Conservation (phyloP, 352 stramenopile species). For the Globisporangium iwayamae region DNA sequence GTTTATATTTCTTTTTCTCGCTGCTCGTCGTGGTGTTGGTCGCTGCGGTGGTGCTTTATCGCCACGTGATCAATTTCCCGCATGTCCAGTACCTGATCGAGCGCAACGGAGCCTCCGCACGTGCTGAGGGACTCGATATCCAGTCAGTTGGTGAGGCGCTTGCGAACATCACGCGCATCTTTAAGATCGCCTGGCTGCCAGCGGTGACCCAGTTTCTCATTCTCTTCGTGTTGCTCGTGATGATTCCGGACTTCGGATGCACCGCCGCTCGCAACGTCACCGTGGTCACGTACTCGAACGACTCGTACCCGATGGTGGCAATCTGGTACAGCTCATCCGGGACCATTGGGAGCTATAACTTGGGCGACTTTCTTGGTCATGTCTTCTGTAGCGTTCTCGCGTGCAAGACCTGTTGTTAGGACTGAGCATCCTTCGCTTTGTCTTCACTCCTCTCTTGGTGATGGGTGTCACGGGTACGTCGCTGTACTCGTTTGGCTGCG, state of each 20-base stretch:
- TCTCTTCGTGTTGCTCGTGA: slow-evolving; percentile 56
- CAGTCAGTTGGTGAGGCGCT: slow-evolving; percentile 30
- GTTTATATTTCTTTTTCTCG: slow-evolving; percentile 66
- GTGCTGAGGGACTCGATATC: slow-evolving; percentile 26
- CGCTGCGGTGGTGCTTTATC: slow-evolving; percentile 42
- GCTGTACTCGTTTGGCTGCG: slow-evolving; percentile 46
- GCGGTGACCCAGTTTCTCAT: slow-evolving; percentile 46
- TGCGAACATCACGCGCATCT: slow-evolving; percentile 41
- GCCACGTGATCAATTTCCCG: slow-evolving; percentile 26
- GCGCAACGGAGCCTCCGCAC: slow-evolving; percentile 33
- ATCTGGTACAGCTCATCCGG: slow-evolving; percentile 53
- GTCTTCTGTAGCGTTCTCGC: slow-evolving; percentile 40
- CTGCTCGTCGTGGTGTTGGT: slow-evolving; percentile 51
- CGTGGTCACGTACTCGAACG: slow-evolving; percentile 21
- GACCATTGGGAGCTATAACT: slow-evolving; percentile 61
- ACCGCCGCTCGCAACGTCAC: slow-evolving; percentile 30
- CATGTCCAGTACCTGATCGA: slow-evolving; percentile 54
- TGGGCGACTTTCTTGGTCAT: slow-evolving; percentile 57
- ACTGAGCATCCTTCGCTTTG: slow-evolving; percentile 40
- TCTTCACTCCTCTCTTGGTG: slow-evolving; percentile 54
- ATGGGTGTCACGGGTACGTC: slow-evolving; percentile 46
- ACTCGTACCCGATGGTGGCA: slow-evolving; percentile 13
- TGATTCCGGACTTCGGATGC: slow-evolving; percentile 58
- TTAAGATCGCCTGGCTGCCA: slow-evolving; percentile 45
- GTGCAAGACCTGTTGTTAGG: slow-evolving; percentile 44